Percentiles rank a stretch among this genome's conserved stretches.
phyloP scores from a whole-genome alignment of 2,329 filamentous ascomycete species.

The Fusarium veterinarium region DNA sequence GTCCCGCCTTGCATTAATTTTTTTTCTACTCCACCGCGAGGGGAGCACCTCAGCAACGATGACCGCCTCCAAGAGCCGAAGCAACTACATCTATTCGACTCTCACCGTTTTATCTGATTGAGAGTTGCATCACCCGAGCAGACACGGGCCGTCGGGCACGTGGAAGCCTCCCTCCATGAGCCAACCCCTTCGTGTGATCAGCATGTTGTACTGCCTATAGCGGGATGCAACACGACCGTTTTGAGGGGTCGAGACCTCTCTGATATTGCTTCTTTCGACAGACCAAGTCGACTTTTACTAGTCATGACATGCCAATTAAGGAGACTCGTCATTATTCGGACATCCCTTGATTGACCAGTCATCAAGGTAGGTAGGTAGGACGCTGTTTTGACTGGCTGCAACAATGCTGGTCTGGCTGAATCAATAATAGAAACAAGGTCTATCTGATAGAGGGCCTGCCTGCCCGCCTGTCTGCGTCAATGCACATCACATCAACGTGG shows the following conservation, averaged over 20 bases:
- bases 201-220: conserved; percentile 23
- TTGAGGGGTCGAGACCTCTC: conserved; percentile 16
- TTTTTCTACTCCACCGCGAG: background rate
- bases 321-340: background rate
- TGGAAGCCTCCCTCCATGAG: conserved; percentile 27
- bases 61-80: conserved; percentile 3
- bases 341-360: conserved; percentile 4
- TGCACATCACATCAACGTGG: conserved; percentile 18
- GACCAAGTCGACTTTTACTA: conserved; percentile 7
- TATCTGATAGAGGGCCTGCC: background rate
- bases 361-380: background rate
- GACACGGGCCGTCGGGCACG: conserved; percentile 33
- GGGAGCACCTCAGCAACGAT: conserved; percentile 1
- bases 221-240: conserved; percentile 24
- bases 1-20: background rate
- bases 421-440: conserved; percentile 15
- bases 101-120: conserved; percentile 24
- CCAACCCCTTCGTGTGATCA: conserved; percentile 36
- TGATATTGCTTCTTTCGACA: conserved; percentile 8
- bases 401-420: conserved; percentile 6
- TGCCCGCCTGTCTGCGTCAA: conserved; percentile 2
- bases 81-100: conserved; percentile 4
- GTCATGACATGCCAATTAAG: conserved; percentile 16
- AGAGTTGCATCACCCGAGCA: conserved; percentile 34
- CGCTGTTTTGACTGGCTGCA: background rate